Evolutionary conservation across 148 eudicot species (phyloP).

Genomic region (Talinum fruticosum): DNA sequence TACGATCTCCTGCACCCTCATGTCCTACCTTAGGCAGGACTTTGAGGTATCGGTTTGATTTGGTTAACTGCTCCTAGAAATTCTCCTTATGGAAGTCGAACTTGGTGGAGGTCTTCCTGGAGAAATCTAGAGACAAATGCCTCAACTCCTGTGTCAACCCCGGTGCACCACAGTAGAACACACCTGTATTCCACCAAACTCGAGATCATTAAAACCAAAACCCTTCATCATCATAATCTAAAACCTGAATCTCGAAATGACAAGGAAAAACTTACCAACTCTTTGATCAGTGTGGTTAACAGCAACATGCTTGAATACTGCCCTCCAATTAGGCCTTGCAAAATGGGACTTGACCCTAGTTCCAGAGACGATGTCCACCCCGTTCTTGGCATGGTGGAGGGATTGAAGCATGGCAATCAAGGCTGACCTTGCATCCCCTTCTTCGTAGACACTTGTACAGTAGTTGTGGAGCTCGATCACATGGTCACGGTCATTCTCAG

Average conservation of each 20-base stretch:
- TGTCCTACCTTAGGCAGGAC: background rate
- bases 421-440: slow-evolving; percentile 62
- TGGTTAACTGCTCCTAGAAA: slow-evolving; percentile 17
- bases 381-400: slow-evolving; percentile 48
- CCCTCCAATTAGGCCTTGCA: slow-evolving; percentile 54
- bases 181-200: slow-evolving; percentile 28
- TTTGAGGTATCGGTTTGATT: background rate
- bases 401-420: slow-evolving; percentile 54
- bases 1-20: background rate
- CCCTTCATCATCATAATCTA: background rate
- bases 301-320: slow-evolving; percentile 48
- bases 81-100: slow-evolving; percentile 58
- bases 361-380: slow-evolving; percentile 48
- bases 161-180: slow-evolving; percentile 54
- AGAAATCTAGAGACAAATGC: slow-evolving; percentile 37
- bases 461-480: slow-evolving; percentile 56
- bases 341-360: slow-evolving; percentile 50
- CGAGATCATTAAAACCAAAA: background rate
- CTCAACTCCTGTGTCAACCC: slow-evolving; percentile 36
- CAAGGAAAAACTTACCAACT: slow-evolving; percentile 39
- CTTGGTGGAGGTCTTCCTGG: slow-evolving; percentile 47
- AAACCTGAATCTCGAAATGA: background rate
- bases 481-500: slow-evolving; percentile 45
- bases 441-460: slow-evolving; percentile 52
- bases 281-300: slow-evolving; percentile 34